phyloP scores from a whole-genome alignment of 2,329 filamentous ascomycete genomes.

The Verticillium klebahnii region DNA sequence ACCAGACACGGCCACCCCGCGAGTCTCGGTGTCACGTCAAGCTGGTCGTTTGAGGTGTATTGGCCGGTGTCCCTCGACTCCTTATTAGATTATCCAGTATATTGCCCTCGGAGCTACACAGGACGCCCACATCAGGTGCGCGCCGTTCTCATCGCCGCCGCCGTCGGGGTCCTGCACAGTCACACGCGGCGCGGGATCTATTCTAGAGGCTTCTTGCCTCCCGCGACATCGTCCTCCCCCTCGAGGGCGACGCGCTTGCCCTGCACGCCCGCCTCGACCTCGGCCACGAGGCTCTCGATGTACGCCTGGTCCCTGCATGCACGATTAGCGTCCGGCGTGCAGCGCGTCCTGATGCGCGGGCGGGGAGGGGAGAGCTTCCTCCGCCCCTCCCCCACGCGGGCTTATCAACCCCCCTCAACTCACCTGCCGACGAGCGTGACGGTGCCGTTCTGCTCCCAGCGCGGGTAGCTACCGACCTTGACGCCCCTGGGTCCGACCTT shows the following conservation, averaged over 20 bases:
- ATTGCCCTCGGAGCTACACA: neutral
- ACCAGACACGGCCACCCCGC: too few relatives aligned
- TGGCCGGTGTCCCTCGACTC: neutral
- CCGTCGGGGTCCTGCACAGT: conserved; percentile 3
- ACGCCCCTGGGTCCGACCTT: conserved; percentile 71
- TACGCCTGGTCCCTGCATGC: conserved; percentile 61
- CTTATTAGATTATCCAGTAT: neutral
- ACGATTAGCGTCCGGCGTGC: conserved; percentile 2
- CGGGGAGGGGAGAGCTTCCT: neutral
- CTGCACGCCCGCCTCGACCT: conserved; percentile 72
- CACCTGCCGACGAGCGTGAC: conserved; percentile 76
- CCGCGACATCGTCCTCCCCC: conserved; percentile 56
- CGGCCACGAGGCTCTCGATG: conserved; percentile 71
- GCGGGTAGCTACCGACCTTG: conserved; percentile 93
- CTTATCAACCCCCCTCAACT: conserved; percentile 12
- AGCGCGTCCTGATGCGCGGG: neutral
- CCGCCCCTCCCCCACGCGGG: neutral
- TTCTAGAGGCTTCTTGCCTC: neutral
- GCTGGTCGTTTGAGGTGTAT: neutral
- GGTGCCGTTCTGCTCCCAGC: conserved; percentile 89
- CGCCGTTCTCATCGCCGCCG: neutral
- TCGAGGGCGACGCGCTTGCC: conserved; percentile 67
- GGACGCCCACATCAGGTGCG: neutral
- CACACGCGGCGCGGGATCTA: neutral
- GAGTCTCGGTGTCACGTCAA: neutral